Evolutionary conservation across 139 green algal species (phyloP), one percentile per base, ranked within the genome.

Genomic region (Coccomyxa sp.): DNA sequence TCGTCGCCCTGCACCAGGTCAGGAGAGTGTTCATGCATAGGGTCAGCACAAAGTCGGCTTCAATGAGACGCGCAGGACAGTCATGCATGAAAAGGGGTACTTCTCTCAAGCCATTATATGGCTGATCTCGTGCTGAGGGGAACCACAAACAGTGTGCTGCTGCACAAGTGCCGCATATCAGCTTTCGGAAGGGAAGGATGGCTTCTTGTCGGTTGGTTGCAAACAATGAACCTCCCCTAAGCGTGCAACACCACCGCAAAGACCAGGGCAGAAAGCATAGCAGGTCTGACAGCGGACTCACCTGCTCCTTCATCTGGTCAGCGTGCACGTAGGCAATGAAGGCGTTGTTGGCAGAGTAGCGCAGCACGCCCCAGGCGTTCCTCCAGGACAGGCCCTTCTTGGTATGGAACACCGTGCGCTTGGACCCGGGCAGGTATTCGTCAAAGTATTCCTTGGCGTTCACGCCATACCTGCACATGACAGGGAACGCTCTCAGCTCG

Each of bases 341-440:
- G n/a, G 77, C 77, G 1, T 38, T 39, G 69, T 81, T 81, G 40
- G 77, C 68, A 58, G 69, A 36, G 31, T 73, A 77, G 22, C 77
- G 77, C 50, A 76, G 40, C 37, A 58, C 40, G 33, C 77, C 77
- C 74, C 74, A 78, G 41, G 73, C 73, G 7, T 68, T 77, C 73
- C 73, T 64, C 73, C 73, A 75, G 1, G 70, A 31, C 35, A 75
- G 70, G 9, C 70, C 70, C 27, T 44, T 75, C 27, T 41, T 50
- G 35, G 70, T 75, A 27, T 75, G 70, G 16, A 34, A 34, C 33
- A 75, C 70, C 27, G 70, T 75, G 70, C 70, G 70, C 50, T 64
- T 64, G 27, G 35, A 34, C 33, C 70, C 70, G 22, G 70, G 70
- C 36, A 75, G 35, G 70, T 75, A 75, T 14, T 29, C 31, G 1